A percentile compares a stretch with the other conserved stretches of the same genome.
These are phyloP conservation scores for Odonthalia washingtoniensis DNA, from an alignment of 31 red algal species.

Conservation along the genomic window DNA sequence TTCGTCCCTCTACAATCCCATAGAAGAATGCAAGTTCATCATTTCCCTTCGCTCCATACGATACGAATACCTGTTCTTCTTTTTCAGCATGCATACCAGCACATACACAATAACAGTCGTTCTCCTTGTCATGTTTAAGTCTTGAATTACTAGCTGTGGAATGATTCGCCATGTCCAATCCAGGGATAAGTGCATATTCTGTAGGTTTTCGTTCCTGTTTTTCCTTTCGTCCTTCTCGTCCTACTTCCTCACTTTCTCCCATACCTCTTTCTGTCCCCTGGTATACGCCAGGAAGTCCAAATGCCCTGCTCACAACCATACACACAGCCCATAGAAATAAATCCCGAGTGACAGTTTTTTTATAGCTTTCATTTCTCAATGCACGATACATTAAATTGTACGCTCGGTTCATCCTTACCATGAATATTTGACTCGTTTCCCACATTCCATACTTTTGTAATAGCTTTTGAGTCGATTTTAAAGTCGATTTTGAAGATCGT, in stretches of 20 bases:
- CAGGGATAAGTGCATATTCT: slow-evolving; percentile 59
- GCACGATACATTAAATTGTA: slow-evolving; percentile 16
- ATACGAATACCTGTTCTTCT: slow-evolving; percentile 74
- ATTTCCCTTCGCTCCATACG: slow-evolving; percentile 78
- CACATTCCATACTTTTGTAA: not conserved
- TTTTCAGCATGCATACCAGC: slow-evolving; percentile 10
- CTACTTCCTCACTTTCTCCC: not conserved
- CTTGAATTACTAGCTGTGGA: slow-evolving; percentile 36
- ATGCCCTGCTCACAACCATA: slow-evolving; percentile 51
- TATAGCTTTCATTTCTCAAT: slow-evolving; percentile 8
- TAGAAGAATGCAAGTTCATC: slow-evolving; percentile 82
- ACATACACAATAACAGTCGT: slow-evolving; percentile 23
- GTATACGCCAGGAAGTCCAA: slow-evolving; percentile 32
- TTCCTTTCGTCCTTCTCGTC: not conserved
- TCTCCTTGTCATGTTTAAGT: slow-evolving; percentile 32
- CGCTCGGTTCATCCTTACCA: not conserved
- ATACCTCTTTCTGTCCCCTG: not conserved
- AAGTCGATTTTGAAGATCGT: not conserved
- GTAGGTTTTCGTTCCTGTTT: slow-evolving; percentile 7
- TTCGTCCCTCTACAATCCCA: slow-evolving; percentile 75
- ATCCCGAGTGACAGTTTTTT: slow-evolving; percentile 26
- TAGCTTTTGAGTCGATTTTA: not conserved
- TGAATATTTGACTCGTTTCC: not conserved
- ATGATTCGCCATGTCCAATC: slow-evolving; percentile 71
- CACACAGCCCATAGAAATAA: slow-evolving; percentile 54